phyloP scores from a whole-genome alignment of 1,284 basidiomycete species.

The Termitomyces sp. region DNA sequence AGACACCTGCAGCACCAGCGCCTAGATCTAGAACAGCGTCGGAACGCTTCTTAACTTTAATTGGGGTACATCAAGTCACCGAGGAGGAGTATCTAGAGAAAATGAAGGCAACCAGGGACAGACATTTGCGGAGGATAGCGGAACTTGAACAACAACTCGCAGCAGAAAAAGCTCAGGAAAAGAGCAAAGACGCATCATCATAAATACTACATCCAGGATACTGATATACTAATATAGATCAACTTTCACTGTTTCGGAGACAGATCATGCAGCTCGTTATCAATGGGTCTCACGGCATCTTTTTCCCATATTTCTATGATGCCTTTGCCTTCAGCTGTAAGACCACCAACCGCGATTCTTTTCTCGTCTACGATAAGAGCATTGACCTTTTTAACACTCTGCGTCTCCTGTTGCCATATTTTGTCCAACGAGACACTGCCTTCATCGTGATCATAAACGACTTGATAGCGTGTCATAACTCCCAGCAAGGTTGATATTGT shows the following conservation, averaged over 20 bases:
- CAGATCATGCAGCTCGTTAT: neutral
- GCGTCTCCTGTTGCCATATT: slow-evolving; percentile 40
- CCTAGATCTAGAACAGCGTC: slow-evolving; percentile 11
- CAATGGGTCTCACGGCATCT: neutral
- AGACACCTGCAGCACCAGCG: slow-evolving; percentile 7
- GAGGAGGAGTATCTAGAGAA: slow-evolving; percentile 60
- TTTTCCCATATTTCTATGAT: slow-evolving; percentile 54
- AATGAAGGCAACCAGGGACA: slow-evolving; percentile 48
- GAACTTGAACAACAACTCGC: slow-evolving; percentile 46
- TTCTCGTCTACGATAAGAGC: slow-evolving; percentile 40
- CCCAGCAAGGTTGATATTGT: slow-evolving; percentile 59
- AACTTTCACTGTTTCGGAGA: neutral
- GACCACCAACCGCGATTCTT: slow-evolving; percentile 53
- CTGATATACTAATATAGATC: neutral
- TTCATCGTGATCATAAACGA: slow-evolving; percentile 31
- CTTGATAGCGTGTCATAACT: slow-evolving; percentile 40
- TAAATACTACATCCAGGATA: neutral
- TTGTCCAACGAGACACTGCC: slow-evolving; percentile 32
- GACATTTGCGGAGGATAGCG: slow-evolving; percentile 46
- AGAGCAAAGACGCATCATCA: slow-evolving; percentile 5
- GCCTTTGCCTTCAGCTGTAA: slow-evolving; percentile 52
- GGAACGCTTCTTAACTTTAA: slow-evolving; percentile 31
- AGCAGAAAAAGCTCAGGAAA: slow-evolving; percentile 23
- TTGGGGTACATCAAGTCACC: slow-evolving; percentile 51
- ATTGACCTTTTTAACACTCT: slow-evolving; percentile 55